Percentiles rank a stretch among this genome's conserved stretches.
Evolutionary conservation across 2,329 filamentous ascomycete genomes (phyloP).

Genomic region (Trichophyton schoenleinii): DNA sequence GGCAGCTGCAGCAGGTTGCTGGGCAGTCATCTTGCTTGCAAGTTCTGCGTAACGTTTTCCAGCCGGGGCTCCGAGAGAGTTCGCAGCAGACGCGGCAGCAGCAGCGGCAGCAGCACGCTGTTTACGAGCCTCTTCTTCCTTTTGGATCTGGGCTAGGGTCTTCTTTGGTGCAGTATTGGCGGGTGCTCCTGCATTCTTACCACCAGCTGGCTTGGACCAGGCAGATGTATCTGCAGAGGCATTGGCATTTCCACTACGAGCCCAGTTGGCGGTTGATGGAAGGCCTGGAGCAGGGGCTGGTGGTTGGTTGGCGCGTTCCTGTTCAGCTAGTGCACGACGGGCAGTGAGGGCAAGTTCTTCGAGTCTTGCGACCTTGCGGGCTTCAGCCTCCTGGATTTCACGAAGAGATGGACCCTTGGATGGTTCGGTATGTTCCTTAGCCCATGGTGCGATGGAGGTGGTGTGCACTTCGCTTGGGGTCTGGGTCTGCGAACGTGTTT

Average conservation of each 20-base stretch:
- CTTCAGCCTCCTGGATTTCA: conserved; percentile 93
- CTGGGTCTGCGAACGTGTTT: conserved; percentile 60
- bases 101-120: conserved; percentile 50
- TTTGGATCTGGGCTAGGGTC: conserved; percentile 89
- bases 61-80: conserved; percentile 30
- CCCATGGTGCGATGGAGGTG: conserved; percentile 87
- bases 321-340: conserved; percentile 66
- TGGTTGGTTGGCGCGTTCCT: conserved; percentile 57
- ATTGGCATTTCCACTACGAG: conserved; percentile 57
- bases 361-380: conserved; percentile 77
- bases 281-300: conserved; percentile 61
- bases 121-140: conserved; percentile 87
- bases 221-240: conserved; percentile 39
- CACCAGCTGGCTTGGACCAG: conserved; percentile 39
- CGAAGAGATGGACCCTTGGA: conserved; percentile 83
- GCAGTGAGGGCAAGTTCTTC: conserved; percentile 69
- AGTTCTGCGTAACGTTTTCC: conserved; percentile 93
- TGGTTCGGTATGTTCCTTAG: conserved; percentile 61
- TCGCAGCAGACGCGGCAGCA: conserved; percentile 33
- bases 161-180: conserved; percentile 52
- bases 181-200: conserved; percentile 28
- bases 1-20: conserved; percentile 26
- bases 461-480: conserved; percentile 54
- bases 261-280: conserved; percentile 83
- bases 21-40: conserved; percentile 58